Base-by-base conservation (phyloP, 208 protist species). In the Trypanosoma congolense region DNA sequence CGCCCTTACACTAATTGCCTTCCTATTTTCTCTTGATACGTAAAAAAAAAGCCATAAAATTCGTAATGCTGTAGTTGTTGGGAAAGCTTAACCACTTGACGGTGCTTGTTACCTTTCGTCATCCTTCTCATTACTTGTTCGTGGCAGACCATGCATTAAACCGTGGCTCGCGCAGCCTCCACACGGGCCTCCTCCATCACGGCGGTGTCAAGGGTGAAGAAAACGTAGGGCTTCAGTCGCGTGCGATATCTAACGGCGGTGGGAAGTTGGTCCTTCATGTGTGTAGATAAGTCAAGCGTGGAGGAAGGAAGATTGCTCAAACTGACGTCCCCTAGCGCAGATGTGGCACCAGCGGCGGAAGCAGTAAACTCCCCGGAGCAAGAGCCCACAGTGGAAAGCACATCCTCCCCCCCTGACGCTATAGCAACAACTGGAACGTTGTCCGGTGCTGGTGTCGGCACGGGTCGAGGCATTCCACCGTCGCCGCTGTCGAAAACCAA, bases 401-500 rank as follows among this genome's bases (percentile, higher is more conserved):
- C 5, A 38, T 29, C 55, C 43, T 51, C 41, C 0, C 33, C 30
- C 14, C 19, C 26, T 42, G n/a, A 9, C 22, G 40, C 4, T 33
- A 18, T 5, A 4, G 33, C 12, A n/a, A 36, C 36, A 19, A 2
- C n/a, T 16, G 8, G 19, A 26, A 30, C 6, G 33, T 38, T 24
- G 25, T n/a, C 6, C 25, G 6, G 10, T 10, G 46, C 3, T n/a
- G 5, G 4, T 19, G 31, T n/a, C 19, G 19, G 35, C 25, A 35
- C 9, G 12, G 43, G 38, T 33, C 40, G 59, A 8, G 59, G 55
- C 8, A 82, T 30, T 10, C 56, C 50, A 4, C 69, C 72, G 18
- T 85, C 77, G 16, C 69, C 75, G 41, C 81, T 85, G 46, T 82
- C 75, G 51, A 71, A 89, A 9, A 89, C 56, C 12, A 85, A 24